Percentiles rank a stretch among this genome's conserved stretches.
Conservation (phyloP, 768 basidiomycete species). For the Tulasnella calospora region DNA sequence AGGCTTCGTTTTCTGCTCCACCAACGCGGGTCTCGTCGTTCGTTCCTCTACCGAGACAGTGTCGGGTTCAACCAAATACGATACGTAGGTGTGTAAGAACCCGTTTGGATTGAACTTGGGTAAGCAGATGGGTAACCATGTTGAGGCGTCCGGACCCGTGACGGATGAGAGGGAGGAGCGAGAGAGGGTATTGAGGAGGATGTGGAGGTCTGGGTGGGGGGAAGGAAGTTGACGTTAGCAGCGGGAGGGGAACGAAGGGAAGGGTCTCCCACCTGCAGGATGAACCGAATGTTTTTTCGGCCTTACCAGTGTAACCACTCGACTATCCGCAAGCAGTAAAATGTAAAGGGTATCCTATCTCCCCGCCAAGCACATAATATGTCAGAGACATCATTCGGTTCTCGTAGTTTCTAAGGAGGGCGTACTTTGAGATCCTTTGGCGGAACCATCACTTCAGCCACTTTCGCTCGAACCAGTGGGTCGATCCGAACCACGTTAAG, state of each 20-base stretch:
- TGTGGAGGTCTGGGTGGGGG: conserved; percentile 65
- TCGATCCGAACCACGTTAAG: conserved; percentile 77
- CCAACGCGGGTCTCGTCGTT: not conserved
- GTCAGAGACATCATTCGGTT: no score
- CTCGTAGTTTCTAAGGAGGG: not conserved
- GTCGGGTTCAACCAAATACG: conserved; percentile 40
- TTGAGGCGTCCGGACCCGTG: conserved; percentile 65
- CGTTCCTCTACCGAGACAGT: not conserved
- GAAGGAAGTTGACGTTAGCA: not conserved
- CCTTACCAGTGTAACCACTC: conserved; percentile 79
- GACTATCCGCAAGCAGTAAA: conserved; percentile 70
- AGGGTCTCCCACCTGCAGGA: conserved; percentile 65
- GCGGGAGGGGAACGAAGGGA: not conserved
- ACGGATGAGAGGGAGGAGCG: conserved; percentile 63
- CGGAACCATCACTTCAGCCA: conserved; percentile 79
- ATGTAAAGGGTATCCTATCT: conserved; percentile 84
- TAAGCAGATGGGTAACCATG: conserved; percentile 93
- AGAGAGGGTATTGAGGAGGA: conserved; percentile 85
- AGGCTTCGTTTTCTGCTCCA: not conserved
- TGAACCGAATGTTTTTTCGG: conserved; percentile 94
- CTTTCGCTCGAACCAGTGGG: conserved; percentile 57
- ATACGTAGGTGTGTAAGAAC: conserved; percentile 88
- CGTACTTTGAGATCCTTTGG: conserved; percentile 71
- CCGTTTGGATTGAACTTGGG: conserved; percentile 87
- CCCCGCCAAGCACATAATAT: conserved; percentile 57